phyloP scores from a whole-genome alignment of 129 eudicot genomes.

The Centrapalus pauciflorus region DNA sequence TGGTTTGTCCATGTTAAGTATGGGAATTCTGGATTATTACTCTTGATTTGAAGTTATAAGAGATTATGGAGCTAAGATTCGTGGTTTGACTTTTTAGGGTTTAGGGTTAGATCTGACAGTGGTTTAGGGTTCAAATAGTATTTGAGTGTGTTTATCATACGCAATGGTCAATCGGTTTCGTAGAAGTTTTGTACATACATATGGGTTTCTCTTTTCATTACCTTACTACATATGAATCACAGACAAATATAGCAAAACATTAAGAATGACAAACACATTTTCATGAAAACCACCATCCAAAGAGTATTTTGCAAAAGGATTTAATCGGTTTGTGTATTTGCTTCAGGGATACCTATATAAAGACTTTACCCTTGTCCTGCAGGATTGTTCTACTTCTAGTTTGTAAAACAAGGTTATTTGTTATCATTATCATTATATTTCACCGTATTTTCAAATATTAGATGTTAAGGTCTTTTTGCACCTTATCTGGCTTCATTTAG shows the following conservation, averaged over 20 bases:
- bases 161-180: too few relatives aligned
- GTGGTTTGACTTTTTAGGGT: conserved; percentile 17
- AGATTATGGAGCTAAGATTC: conserved; percentile 13
- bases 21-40: background rate
- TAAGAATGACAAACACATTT: background rate
- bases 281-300: background rate
- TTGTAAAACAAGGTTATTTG: too few relatives aligned
- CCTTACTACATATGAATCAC: background rate
- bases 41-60: conserved; percentile 9
- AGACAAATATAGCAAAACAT: background rate
- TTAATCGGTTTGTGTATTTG: background rate
- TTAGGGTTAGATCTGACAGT: conserved; percentile 23
- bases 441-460: too few relatives aligned
- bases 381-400: too few relatives aligned
- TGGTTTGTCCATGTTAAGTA: background rate
- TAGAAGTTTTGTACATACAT: too few relatives aligned
- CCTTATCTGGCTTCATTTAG: too few relatives aligned
- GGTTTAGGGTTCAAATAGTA: conserved; percentile 1
- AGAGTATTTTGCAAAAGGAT: background rate
- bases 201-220: too few relatives aligned
- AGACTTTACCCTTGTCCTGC: too few relatives aligned
- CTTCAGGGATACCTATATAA: background rate
- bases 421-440: too few relatives aligned
- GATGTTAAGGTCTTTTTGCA: too few relatives aligned
- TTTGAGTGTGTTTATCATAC: too few relatives aligned